phyloP scores from a whole-genome alignment of 2,329 filamentous ascomycete species.

The Trichoderma atroviride region DNA sequence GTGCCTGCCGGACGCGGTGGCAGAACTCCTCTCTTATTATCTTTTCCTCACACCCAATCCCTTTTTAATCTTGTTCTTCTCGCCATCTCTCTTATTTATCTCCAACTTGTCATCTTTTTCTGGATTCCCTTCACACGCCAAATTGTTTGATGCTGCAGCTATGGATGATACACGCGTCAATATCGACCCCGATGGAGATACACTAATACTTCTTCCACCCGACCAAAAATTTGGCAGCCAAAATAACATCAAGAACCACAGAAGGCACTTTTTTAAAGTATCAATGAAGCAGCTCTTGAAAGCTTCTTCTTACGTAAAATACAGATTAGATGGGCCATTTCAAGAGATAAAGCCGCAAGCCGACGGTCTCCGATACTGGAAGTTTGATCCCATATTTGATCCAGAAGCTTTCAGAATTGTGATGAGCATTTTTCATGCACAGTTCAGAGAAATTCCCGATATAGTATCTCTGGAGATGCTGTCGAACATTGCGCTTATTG shows the following conservation, averaged over 20 bases:
- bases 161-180: background rate
- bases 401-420: slow-evolving; percentile 29
- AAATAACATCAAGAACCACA: background rate
- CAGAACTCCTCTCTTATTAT: background rate
- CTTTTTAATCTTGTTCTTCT: background rate
- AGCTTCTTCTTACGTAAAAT: slow-evolving; percentile 15
- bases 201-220: background rate
- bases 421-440: slow-evolving; percentile 30
- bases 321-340: background rate
- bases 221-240: too few relatives aligned
- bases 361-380: slow-evolving; percentile 28
- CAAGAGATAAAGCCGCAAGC: background rate
- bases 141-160: background rate
- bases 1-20: background rate
- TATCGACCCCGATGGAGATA: slow-evolving; percentile 22
- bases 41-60: background rate
- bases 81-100: background rate
- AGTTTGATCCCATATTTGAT: slow-evolving; percentile 30
- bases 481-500: slow-evolving; percentile 28
- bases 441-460: slow-evolving; percentile 22
- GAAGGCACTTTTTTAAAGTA: background rate
- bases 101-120: background rate
- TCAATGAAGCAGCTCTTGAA: slow-evolving; percentile 20
- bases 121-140: background rate
- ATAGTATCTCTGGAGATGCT: slow-evolving; percentile 17